These are phyloP conservation scores for Brasilioporus rufonigricans DNA, from an alignment of 768 basidiomycete genomes.

Conservation along the genomic window DNA sequence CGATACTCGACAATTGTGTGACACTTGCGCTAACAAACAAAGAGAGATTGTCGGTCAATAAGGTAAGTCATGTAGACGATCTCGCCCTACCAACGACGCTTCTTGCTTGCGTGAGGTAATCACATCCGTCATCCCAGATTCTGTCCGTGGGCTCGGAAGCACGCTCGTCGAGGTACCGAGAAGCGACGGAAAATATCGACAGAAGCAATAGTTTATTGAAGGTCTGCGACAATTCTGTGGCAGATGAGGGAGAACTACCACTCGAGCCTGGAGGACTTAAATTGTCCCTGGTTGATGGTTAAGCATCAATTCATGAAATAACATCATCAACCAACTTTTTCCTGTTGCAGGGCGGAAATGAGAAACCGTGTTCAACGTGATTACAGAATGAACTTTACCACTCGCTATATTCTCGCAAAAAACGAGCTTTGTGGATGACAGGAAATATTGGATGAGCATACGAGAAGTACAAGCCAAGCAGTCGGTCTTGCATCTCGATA, in stretches of 20 bases:
- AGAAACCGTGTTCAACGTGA: neutral
- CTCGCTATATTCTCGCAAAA: constrained; percentile 60
- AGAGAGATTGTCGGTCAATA: neutral
- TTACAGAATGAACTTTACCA: constrained; percentile 36
- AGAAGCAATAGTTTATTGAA: constrained; percentile 69
- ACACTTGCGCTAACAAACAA: constrained; percentile 49
- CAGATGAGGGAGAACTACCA: constrained; percentile 8
- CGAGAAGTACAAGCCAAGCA: constrained; percentile 76
- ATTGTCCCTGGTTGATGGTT: constrained; percentile 32
- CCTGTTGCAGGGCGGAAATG: constrained; percentile 11
- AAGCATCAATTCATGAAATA: constrained; percentile 6
- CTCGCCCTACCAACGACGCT: constrained; percentile 54
- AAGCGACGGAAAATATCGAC: constrained; percentile 79
- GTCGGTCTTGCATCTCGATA: constrained; percentile 57
- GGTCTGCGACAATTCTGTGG: constrained; percentile 55
- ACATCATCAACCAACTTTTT: constrained; percentile 23
- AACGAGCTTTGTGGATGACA: constrained; percentile 69
- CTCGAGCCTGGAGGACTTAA: constrained; percentile 31
- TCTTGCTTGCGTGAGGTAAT: constrained; percentile 62
- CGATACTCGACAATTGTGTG: constrained; percentile 66
- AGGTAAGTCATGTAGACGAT: neutral
- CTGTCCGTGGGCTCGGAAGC: constrained; percentile 48
- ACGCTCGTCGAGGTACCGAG: constrained; percentile 59
- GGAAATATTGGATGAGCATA: constrained; percentile 85
- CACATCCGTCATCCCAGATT: constrained; percentile 69